Evolutionary conservation across 2,329 filamentous ascomycete species (phyloP), one percentile per base, ranked within the genome.

Genomic region (Elsinoe australis): DNA sequence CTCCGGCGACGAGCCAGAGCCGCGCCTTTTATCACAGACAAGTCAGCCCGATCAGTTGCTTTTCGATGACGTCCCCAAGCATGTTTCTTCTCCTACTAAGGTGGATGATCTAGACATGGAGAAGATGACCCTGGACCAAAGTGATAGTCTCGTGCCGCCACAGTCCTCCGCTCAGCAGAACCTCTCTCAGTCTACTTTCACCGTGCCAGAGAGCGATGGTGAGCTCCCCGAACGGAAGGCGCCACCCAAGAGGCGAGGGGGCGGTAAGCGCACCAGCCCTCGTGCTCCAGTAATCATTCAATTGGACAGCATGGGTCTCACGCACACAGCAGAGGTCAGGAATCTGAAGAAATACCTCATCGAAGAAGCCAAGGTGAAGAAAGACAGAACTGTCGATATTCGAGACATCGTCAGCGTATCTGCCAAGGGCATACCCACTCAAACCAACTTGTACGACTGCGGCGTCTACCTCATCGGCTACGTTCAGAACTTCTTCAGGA

Each of bases 401-500:
- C 64, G 62, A 4, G 57, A 66, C 8, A 65, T 79, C 48, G 70
- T 71, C 53, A 79, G 77, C 3, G 80, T 85, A 71, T 87, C 80
- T 31, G 86, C 85, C 3, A 83, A 78, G 51, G 72, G 75, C 5
- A 82, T 95, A 10, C 90, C 92, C 0, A 68, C 76, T 52, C 92
- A 98, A 63, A 68, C 78, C 41, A 96, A 98, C 60, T 85, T 76
- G 56, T 89, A 79, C 52, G 92, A 98, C 61, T 98, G 92, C 59
- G 92, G 92, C 6, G 70, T 95, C 0, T 98, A 85, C 57, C 70
- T 96, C 2, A 70, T 95, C 3, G 84, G 82, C 2, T 98, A 96
- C 59, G 73, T 94, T 47, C 78, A 87, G 54, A 80, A 85, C 54
- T 95, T 98, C 54, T 74, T 94, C 12, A 73, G 79, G 46, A 69